These are phyloP conservation scores for Marvania coccoides DNA, from an alignment of 139 green algal genomes.

Conservation along the genomic window DNA sequence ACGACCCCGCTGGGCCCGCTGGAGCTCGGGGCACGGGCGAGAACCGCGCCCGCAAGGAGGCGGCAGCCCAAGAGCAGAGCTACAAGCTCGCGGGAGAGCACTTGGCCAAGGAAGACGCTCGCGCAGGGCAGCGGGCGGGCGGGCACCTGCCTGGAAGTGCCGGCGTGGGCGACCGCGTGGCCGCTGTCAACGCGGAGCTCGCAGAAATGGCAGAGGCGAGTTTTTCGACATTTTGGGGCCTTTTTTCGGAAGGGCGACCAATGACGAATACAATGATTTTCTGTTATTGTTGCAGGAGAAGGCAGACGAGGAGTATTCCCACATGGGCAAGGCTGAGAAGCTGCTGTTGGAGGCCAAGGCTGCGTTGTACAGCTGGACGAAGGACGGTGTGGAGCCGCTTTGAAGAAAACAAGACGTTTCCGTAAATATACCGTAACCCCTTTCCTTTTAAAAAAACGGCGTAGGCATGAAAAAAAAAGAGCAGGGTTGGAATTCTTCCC, in stretches of 20 bases:
- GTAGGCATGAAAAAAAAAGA: not conserved
- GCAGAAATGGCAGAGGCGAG: not conserved
- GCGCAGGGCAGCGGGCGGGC: not conserved
- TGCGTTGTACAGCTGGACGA: not conserved
- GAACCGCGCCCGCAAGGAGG: not conserved
- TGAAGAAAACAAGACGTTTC: too few relatives aligned
- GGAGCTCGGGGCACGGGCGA: not conserved
- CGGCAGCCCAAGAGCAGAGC: not conserved
- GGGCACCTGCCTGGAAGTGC: conserved; percentile 7
- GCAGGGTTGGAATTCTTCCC: not conserved
- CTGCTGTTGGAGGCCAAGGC: conserved; percentile 2
- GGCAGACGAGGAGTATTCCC: conserved; percentile 6
- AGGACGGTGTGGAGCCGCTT: too few relatives aligned
- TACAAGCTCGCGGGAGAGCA: not conserved
- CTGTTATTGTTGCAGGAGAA: too few relatives aligned
- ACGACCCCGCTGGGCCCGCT: not conserved
- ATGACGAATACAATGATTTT: too few relatives aligned
- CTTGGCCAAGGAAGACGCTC: not conserved
- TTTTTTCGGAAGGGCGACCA: too few relatives aligned
- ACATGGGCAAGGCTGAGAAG: conserved; percentile 4
- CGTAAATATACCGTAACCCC: too few relatives aligned
- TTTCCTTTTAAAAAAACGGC: too few relatives aligned
- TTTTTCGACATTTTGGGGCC: too few relatives aligned
- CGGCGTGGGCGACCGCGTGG: not conserved
- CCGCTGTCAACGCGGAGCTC: not conserved